phyloP scores from a whole-genome alignment of 2,329 filamentous ascomycete genomes.

The Davidsoniella neocaledoniae region DNA sequence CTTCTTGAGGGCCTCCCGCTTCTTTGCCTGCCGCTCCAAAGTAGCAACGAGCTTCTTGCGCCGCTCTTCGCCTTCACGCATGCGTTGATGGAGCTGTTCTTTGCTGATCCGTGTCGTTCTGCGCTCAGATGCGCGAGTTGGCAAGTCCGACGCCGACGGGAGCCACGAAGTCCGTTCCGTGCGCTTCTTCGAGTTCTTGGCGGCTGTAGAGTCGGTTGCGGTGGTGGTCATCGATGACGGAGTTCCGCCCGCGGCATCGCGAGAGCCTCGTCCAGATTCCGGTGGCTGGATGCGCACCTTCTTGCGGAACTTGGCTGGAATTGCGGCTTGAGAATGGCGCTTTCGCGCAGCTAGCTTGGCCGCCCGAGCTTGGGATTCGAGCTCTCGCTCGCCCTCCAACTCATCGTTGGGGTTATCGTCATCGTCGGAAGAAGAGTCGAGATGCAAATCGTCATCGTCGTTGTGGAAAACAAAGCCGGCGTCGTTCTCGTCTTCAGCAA shows the following conservation, averaged over 20 bases:
- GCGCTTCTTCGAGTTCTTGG: constrained; percentile 36
- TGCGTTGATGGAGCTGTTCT: constrained; percentile 49
- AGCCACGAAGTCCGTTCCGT: constrained; percentile 44
- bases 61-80: constrained; percentile 55
- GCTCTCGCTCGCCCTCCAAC: constrained; percentile 70
- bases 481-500: constrained; percentile 55
- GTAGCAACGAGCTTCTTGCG: constrained; percentile 52
- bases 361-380: constrained; percentile 59
- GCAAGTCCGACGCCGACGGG: constrained; percentile 35
- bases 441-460: constrained; percentile 60
- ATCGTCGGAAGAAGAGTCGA: constrained; percentile 73
- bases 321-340: constrained; percentile 51
- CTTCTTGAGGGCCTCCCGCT: constrained; percentile 57
- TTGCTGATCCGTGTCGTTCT: constrained; percentile 42
- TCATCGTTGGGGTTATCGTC: constrained; percentile 51
- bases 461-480: constrained; percentile 39
- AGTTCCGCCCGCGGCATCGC: not conserved
- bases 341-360: constrained; percentile 54
- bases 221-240: constrained; percentile 14
- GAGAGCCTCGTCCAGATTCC: constrained; percentile 8
- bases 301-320: constrained; percentile 55
- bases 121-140: constrained; percentile 40
- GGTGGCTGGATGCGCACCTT: constrained; percentile 55
- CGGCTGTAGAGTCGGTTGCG: constrained; percentile 22
- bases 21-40: constrained; percentile 53